Evolutionary conservation across 1,284 basidiomycete species (phyloP), one percentile per base, ranked within the genome.

Genomic region (Rhodofomes roseus): DNA sequence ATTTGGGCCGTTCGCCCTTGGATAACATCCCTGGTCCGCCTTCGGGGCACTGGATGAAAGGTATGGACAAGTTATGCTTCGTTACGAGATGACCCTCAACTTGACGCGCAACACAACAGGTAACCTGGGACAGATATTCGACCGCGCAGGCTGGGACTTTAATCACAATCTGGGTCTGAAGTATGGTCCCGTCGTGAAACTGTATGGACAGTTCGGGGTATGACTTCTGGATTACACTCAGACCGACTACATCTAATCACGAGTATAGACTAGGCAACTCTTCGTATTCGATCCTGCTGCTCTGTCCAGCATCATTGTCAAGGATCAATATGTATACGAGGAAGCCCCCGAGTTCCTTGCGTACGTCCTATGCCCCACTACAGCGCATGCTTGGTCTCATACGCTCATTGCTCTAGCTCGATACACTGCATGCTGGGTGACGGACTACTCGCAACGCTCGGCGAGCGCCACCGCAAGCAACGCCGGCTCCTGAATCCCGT

Each of bases 401-500:
- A 36, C 4, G 9, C 29, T 36, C 31, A n/a, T 6, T 20, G 23
- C 18, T n/a, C 2, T 34, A 34, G 40, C 41, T 63, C 58, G 41
- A 58, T 44, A 2, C 54, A 64, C 22, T 55, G 58, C 20, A 52
- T 66, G n/a, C 31, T 68, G 0, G 66, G 66, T 2, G 63, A 65
- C 9, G 62, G 66, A 8, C 46, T 68, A 0, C 29, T 68, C 14
- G 61, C 65, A 0, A 63, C 65, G 0, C 44, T 62, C 14, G 66
- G 70, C 12, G 64, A 68, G 23, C 60, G 56, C 9, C 68, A 68
- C 41, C 60, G 63, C 14, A 66, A 60, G 37, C 70, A 71, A 53
- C 63, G 68, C 25, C 69, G 68, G 58, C 54, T 69, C 14, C 58
- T 71, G 9, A 71, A 66, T 51, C 70, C 70, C 2, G 66, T 66